These are phyloP conservation scores for Syzygium syzygioides DNA, from an alignment of 441 rosid genomes.

Conservation along the genomic window DNA sequence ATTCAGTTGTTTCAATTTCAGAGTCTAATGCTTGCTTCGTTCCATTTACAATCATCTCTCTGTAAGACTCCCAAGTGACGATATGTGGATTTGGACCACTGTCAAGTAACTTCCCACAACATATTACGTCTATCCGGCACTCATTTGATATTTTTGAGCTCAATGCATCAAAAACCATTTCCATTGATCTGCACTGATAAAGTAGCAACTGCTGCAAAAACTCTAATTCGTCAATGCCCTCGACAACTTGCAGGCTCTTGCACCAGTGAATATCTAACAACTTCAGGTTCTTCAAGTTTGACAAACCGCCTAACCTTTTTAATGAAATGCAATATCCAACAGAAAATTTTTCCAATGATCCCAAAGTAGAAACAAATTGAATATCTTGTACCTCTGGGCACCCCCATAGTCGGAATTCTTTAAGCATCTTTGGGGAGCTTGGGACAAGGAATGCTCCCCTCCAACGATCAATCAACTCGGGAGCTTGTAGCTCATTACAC, in stretches of 20 bases:
- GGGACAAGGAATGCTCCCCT: fast-evolving
- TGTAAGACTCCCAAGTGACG: neutral
- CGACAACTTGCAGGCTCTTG: neutral
- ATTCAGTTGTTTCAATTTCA: too few species aligned
- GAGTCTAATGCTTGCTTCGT: neutral
- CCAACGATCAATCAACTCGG: neutral
- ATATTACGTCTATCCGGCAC: too few species aligned
- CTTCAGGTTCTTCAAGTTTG: neutral
- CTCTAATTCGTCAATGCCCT: neutral
- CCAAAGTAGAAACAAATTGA: neutral
- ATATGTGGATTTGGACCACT: too few species aligned
- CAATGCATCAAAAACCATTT: too few species aligned
- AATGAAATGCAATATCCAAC: fast-evolving
- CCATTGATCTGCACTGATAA: fast-evolving
- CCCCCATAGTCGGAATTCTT: fast-evolving
- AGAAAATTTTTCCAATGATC: fast-evolving
- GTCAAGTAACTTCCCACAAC: neutral
- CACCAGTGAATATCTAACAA: fast-evolving
- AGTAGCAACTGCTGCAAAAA: fast-evolving
- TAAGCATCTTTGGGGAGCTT: neutral
- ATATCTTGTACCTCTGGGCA: fast-evolving
- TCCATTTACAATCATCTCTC: neutral
- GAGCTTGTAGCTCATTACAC: neutral
- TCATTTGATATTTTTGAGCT: too few species aligned
- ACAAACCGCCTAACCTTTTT: neutral